These are phyloP conservation scores for Durio zibethinus DNA, from an alignment of 345 rosid species.

Conservation along the genomic window DNA sequence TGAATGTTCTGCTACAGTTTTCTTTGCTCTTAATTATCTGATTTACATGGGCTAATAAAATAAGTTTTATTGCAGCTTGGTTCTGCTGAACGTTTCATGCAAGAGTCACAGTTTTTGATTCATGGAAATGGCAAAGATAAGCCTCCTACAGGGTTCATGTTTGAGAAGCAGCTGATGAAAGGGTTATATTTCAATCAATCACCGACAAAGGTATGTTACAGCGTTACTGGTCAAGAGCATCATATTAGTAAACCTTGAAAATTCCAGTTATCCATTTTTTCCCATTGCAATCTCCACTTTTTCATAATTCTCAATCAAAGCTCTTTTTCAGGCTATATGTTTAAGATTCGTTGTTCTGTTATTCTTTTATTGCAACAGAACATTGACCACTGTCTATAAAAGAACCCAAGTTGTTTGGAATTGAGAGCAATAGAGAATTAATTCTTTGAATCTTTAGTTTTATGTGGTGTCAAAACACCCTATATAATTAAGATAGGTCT, in stretches of 20 bases:
- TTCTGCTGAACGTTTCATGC: slow-evolving; percentile 84
- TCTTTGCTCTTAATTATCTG: not conserved
- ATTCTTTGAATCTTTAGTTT: not conserved
- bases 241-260: not conserved
- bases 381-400: not conserved
- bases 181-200: slow-evolving; percentile 92
- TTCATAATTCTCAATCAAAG: not conserved
- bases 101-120: slow-evolving; percentile 74
- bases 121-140: slow-evolving; percentile 84
- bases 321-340: not conserved
- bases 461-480: not conserved
- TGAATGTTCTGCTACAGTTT: slow-evolving; percentile 1
- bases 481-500: not conserved
- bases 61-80: slow-evolving; percentile 68
- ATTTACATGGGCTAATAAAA: slow-evolving; percentile 6
- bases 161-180: slow-evolving; percentile 85
- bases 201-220: slow-evolving; percentile 61
- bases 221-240: slow-evolving; percentile 6
- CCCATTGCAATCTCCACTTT: not conserved
- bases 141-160: slow-evolving; percentile 92
- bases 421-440: not conserved
- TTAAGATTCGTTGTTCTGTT: not conserved
- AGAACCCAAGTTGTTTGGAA: not conserved
- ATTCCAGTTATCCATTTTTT: not conserved
- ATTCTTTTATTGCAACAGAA: not conserved